phyloP scores from a whole-genome alignment of 306 rosid genomes.

The Citrullus amarus region DNA sequence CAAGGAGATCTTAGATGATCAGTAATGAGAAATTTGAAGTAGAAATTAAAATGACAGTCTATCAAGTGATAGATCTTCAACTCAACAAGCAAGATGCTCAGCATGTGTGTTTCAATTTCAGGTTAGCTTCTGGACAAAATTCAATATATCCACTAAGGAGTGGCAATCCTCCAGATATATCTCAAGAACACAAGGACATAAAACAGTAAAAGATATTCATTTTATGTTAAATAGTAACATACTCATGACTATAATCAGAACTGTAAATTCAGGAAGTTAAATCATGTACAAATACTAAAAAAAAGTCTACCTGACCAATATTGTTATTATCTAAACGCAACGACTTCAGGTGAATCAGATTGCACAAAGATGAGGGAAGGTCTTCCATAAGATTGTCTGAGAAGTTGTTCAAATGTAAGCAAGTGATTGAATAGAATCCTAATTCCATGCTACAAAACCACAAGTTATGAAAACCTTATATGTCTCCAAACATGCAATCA shows the following conservation, averaged over 20 bases:
- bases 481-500: neutral
- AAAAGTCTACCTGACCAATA: conserved; percentile 54
- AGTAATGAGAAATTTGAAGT: neutral
- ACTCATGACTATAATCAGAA: neutral
- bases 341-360: conserved; percentile 72
- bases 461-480: neutral
- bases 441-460: neutral
- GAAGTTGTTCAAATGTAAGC: conserved; percentile 16
- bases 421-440: neutral
- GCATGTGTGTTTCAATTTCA: neutral
- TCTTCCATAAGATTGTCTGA: conserved; percentile 84
- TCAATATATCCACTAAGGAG: neutral
- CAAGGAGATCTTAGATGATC: neutral
- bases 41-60: neutral
- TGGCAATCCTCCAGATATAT: neutral
- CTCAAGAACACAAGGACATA: neutral
- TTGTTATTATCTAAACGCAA: conserved; percentile 69
- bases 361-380: conserved; percentile 76
- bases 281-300: neutral
- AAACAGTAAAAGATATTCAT: neutral
- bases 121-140: neutral
- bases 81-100: neutral
- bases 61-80: neutral
- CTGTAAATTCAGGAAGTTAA: conserved; percentile 3
- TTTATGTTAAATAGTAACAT: neutral